Conservation (phyloP, 805 yeast genomes). For the Limtongozyma cylindracea region DNA sequence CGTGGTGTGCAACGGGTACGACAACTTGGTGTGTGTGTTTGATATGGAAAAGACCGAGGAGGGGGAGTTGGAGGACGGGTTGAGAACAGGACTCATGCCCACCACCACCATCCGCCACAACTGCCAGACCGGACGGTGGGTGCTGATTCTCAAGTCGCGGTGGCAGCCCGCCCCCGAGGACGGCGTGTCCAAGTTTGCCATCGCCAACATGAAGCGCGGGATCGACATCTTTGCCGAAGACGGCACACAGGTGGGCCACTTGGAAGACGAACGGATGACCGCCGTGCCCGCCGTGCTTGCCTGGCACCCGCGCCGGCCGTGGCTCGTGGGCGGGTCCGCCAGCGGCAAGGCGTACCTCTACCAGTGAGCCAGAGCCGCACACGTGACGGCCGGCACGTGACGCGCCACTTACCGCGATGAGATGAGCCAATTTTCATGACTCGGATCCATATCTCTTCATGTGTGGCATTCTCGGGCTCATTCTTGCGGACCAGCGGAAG, state of each 20-base stretch:
- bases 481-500: slow-evolving; percentile 46
- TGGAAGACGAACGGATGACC: slow-evolving; percentile 24
- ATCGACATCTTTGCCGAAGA: slow-evolving; percentile 59
- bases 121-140: slow-evolving; percentile 96
- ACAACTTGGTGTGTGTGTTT: background rate
- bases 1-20: slow-evolving; percentile 84
- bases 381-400: too few relatives aligned
- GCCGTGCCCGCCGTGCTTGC: slow-evolving; percentile 84
- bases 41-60: slow-evolving; percentile 4
- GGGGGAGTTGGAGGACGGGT: too few relatives aligned
- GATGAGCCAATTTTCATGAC: too few relatives aligned
- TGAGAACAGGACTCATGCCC: too few relatives aligned
- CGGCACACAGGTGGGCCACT: slow-evolving; percentile 12
- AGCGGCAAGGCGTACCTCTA: slow-evolving; percentile 69
- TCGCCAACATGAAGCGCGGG: slow-evolving; percentile 80
- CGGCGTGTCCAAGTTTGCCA: slow-evolving; percentile 58
- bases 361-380: too few relatives aligned
- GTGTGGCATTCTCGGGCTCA: slow-evolving; percentile 92
- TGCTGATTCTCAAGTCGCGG: slow-evolving; percentile 64
- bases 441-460: slow-evolving; percentile 11
- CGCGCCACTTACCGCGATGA: too few relatives aligned
- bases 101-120: slow-evolving; percentile 50
- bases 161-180: slow-evolving; percentile 65
- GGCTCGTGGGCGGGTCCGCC: slow-evolving; percentile 88
- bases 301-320: slow-evolving; percentile 68